phyloP scores from a whole-genome alignment of 2,329 filamentous ascomycete genomes.

The Paradendryphiella salina region DNA sequence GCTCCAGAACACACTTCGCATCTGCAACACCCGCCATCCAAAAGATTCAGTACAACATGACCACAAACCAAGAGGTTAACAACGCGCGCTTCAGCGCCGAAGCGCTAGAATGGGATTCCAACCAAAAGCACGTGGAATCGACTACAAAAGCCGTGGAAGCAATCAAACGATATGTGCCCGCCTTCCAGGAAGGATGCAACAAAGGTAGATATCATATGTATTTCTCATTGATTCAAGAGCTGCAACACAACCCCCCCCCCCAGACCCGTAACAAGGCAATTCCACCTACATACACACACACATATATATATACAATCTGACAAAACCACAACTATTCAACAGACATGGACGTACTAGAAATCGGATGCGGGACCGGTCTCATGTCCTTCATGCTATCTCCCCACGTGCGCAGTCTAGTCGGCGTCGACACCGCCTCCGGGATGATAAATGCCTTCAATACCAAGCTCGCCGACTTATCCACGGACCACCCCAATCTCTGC shows the following conservation, averaged over 20 bases:
- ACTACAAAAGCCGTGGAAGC: constrained; percentile 52
- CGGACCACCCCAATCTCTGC: constrained; percentile 47
- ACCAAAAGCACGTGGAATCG: constrained; percentile 55
- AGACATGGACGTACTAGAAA: constrained; percentile 57
- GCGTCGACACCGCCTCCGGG: constrained; percentile 58
- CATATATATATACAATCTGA: neutral
- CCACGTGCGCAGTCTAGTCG: constrained; percentile 53
- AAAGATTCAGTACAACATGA: neutral
- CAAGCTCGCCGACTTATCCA: constrained; percentile 47
- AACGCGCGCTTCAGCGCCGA: constrained; percentile 60
- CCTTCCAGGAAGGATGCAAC: constrained; percentile 34
- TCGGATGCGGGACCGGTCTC: constrained; percentile 61
- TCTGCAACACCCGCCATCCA: too few species aligned
- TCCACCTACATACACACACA: too few species aligned
- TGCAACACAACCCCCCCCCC: neutral
- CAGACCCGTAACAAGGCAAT: neutral
- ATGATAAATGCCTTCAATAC: constrained; percentile 58
- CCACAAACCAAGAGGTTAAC: constrained; percentile 29
- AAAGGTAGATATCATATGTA: constrained; percentile 21
- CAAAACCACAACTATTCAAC: neutral
- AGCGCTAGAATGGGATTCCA: constrained; percentile 59
- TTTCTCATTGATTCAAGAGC: neutral
- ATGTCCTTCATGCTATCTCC: constrained; percentile 57
- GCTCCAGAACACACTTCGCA: too few species aligned
- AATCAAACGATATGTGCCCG: constrained; percentile 49